Evolutionary conservation across 306 rosid genomes (phyloP).

Genomic region (Rubus idaeus): DNA sequence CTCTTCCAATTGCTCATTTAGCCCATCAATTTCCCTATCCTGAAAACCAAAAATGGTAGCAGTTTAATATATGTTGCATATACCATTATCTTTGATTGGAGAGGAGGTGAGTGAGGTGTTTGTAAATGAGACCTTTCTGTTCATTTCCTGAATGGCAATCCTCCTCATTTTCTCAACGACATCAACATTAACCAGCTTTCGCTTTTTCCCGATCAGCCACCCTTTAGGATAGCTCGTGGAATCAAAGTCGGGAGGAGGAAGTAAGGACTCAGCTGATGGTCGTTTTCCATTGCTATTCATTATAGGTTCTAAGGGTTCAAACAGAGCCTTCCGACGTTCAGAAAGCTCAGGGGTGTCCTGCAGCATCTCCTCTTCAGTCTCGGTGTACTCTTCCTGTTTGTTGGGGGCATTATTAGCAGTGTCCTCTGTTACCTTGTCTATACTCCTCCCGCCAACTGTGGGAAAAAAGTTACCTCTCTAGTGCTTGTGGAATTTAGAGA

Average conservation of each 20-base stretch:
- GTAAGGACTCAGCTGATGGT: constrained; percentile 74
- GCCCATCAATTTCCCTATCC: constrained; percentile 87
- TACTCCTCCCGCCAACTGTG: constrained; percentile 77
- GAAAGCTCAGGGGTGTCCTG: constrained; percentile 58
- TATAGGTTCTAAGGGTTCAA: constrained; percentile 82
- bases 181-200: constrained; percentile 93
- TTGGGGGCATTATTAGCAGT: constrained; percentile 37
- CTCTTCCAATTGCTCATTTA: constrained; percentile 83
- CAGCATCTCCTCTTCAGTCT: constrained; percentile 37
- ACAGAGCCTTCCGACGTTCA: constrained; percentile 70
- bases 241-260: constrained; percentile 94
- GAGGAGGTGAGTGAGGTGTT: background rate
- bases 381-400: constrained; percentile 50
- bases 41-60: constrained; percentile 20
- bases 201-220: constrained; percentile 89
- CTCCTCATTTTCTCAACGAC: constrained; percentile 95
- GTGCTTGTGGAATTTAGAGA: constrained; percentile 50
- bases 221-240: constrained; percentile 77
- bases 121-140: constrained; percentile 70
- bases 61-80: background rate
- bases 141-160: constrained; percentile 96
- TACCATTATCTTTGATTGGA: background rate
- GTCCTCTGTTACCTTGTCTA: constrained; percentile 63
- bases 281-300: constrained; percentile 48
- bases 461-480: constrained; percentile 65